Conservation (phyloP, 805 yeast genomes). For the Kregervanrija delftensis region DNA sequence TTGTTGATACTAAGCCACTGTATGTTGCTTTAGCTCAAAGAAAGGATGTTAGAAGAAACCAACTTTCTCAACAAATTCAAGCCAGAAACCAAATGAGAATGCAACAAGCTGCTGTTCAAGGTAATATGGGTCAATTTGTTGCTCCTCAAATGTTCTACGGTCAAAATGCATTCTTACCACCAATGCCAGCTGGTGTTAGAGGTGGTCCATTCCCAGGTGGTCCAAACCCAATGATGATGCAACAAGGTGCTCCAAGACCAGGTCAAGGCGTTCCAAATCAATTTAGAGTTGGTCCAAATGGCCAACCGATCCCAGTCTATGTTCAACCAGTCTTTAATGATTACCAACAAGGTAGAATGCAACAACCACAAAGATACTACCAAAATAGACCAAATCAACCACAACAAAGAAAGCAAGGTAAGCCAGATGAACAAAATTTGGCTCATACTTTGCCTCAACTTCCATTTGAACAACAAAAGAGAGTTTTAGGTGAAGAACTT, state of each 20-base stretch:
- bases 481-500: slow-evolving; percentile 94
- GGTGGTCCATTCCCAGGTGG: slow-evolving; percentile 67
- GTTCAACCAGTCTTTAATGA: slow-evolving; percentile 75
- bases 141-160: slow-evolving; percentile 74
- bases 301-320: slow-evolving; percentile 77
- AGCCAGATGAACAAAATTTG: slow-evolving; percentile 33
- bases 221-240: slow-evolving; percentile 72
- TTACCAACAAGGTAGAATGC: slow-evolving; percentile 47
- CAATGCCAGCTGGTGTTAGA: slow-evolving; percentile 52
- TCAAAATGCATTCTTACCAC: slow-evolving; percentile 66
- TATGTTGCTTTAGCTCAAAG: slow-evolving; percentile 99
- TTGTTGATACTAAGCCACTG: slow-evolving; percentile 91
- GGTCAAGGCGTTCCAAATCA: slow-evolving; percentile 48
- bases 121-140: slow-evolving; percentile 81
- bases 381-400: slow-evolving; percentile 32
- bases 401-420: slow-evolving; percentile 21
- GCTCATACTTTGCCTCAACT: slow-evolving; percentile 56
- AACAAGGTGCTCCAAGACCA: slow-evolving; percentile 60
- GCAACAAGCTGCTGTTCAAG: slow-evolving; percentile 92
- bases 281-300: slow-evolving; percentile 71
- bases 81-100: slow-evolving; percentile 98
- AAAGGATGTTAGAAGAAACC: slow-evolving; percentile 95
- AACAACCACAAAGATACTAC: slow-evolving; percentile 37
- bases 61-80: slow-evolving; percentile 94
- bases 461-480: slow-evolving; percentile 92